phyloP scores from a whole-genome alignment of 2,329 filamentous ascomycete species.

The Monosporascus sp. region DNA sequence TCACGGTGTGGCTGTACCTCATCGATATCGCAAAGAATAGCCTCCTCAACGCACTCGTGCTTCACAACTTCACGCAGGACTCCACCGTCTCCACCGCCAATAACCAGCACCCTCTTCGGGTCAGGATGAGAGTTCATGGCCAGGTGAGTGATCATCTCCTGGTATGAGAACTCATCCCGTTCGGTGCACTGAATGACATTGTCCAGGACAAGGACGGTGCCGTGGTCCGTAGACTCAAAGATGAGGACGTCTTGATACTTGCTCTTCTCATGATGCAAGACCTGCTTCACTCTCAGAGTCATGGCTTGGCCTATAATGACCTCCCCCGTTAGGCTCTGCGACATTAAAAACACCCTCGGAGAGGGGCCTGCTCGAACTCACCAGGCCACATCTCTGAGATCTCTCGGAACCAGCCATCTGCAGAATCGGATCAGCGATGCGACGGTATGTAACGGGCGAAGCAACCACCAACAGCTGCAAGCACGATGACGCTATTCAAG shows the following conservation, averaged over 20 bases:
- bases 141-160: conserved; percentile 99
- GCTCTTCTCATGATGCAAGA: conserved; percentile 98
- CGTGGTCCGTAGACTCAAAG: conserved; percentile 97
- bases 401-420: conserved; percentile 99
- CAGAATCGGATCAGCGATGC: conserved; percentile 8
- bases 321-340: background rate
- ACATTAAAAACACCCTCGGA: background rate
- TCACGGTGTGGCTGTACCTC: conserved; percentile 64
- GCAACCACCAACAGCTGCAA: background rate
- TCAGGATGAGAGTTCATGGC: conserved; percentile 98
- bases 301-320: conserved; percentile 76
- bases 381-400: conserved; percentile 97
- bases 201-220: conserved; percentile 93
- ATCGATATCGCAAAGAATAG: conserved; percentile 95
- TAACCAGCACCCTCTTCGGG: conserved; percentile 97
- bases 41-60: conserved; percentile 95
- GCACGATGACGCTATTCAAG: too few species aligned
- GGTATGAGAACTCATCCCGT: conserved; percentile 98
- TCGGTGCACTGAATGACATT: conserved; percentile 99
- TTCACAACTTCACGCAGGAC: conserved; percentile 98
- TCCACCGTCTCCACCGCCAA: conserved; percentile 94
- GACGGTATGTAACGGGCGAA: background rate
- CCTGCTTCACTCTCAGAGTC: conserved; percentile 95
- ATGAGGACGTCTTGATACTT: conserved; percentile 98
- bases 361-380: conserved; percentile 28